Base-by-base conservation (phyloP, 495 filamentous ascomycete species). In the Parmelia sp. region DNA sequence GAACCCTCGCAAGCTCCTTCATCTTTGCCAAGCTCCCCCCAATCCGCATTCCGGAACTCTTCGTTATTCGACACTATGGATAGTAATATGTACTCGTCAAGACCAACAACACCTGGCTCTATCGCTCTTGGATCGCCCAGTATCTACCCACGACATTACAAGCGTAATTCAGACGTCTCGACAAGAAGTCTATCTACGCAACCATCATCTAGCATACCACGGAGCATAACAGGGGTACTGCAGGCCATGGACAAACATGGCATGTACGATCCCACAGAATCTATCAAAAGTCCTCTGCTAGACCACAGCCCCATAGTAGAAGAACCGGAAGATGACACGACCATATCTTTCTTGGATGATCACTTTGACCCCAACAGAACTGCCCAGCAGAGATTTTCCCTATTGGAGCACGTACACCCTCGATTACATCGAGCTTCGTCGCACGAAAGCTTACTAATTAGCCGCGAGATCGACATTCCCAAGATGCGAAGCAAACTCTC, bases 21-120 rank as follows among this genome's bases (percentile, higher is more conserved):
- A n/a, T 86, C 88, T 0, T 76, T 86, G n/a, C 85, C 91, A 6
- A 91, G 85, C 70, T 96, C 92, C 4, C 92, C 93, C 6, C 82
- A 81, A 31, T 93, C 91, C 4, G 85, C 80, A 21, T 87, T 86
- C 70, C 83, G 86, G 19, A 85, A 85, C 27, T 88, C 90, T 11
- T 88, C 84, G 0, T 76, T 96, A 53, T 96, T 96, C 69, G 92
- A 97, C 69, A 79, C 84, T 10, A 72, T 78, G 27, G 80, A 86
- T 62, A 77, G 82, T 55, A 74, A 73, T 12, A 71, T 77, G 27
- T 83, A 85, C 57, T 84, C 78, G 68, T 91, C 83, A 23, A 83
- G 82, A 58, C 88, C 91, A 2, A 88, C 84, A 0, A 95, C 90
- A 33, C 91, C 92, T 0, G 88, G 88, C 0, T 86, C 88, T 53